Conservation (phyloP, 2,329 filamentous ascomycete genomes). For the Fusarium paranaense region DNA sequence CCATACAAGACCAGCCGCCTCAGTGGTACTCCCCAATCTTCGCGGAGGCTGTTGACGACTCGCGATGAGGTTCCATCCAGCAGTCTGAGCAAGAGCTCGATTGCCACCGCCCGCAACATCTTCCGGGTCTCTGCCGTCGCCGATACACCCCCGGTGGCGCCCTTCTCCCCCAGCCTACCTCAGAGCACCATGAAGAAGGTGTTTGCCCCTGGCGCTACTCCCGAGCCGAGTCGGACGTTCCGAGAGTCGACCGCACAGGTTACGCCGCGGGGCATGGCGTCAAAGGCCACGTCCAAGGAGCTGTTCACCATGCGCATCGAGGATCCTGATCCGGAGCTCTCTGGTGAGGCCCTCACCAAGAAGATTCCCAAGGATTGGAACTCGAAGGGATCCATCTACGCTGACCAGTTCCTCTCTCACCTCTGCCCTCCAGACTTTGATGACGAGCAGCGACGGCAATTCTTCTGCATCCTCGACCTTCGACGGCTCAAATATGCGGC, state of each 20-base stretch:
- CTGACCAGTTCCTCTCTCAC: conserved; percentile 68
- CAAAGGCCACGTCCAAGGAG: conserved; percentile 61
- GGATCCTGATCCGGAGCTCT: conserved; percentile 66
- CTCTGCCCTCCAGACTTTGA: conserved; percentile 68
- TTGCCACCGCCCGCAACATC: conserved; percentile 54
- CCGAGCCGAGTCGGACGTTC: conserved; percentile 56
- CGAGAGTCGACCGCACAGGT: conserved; percentile 61
- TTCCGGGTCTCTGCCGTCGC: conserved; percentile 54
- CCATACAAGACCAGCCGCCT: conserved; percentile 51
- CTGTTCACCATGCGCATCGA: conserved; percentile 70
- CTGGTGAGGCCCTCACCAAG: conserved; percentile 65
- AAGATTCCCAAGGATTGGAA: conserved; percentile 65
- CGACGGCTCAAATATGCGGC: conserved; percentile 71
- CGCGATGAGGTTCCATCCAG: conserved; percentile 52
- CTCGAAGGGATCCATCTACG: conserved; percentile 67
- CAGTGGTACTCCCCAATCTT: conserved; percentile 53
- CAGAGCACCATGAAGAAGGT: conserved; percentile 60
- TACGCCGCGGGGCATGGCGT: conserved; percentile 61
- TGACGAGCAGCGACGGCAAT: conserved; percentile 70
- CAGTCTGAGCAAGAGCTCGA: conserved; percentile 51
- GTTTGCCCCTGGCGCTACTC: conserved; percentile 59
- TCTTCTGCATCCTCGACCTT: conserved; percentile 72
- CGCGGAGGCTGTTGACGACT: conserved; percentile 50
- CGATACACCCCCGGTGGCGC: conserved; percentile 46
- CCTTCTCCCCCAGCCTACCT: conserved; percentile 61